These are phyloP conservation scores for Penicillium tannophilum DNA, from an alignment of 495 filamentous ascomycete genomes.

Conservation along the genomic window DNA sequence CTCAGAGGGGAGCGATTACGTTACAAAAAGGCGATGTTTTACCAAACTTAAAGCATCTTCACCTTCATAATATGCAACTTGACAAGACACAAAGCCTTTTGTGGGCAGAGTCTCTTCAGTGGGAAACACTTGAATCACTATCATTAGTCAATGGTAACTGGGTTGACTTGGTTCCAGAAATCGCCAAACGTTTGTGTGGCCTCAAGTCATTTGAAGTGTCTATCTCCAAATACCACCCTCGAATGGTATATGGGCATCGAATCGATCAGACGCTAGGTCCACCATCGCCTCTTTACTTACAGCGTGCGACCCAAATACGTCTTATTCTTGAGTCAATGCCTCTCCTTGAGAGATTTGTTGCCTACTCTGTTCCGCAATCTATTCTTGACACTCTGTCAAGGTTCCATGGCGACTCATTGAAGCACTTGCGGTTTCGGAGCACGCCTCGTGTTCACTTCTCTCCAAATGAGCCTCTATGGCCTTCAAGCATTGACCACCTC, in stretches of 20 bases:
- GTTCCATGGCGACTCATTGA: not conserved
- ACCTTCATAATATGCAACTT: too few species aligned
- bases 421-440: conserved; percentile 4
- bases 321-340: not conserved
- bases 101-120: too few species aligned
- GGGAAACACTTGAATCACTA: too few species aligned
- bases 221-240: not conserved
- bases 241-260: not conserved
- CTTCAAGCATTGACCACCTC: conserved; percentile 3
- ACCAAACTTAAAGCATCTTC: too few species aligned
- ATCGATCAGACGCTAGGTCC: not conserved
- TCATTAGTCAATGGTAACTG: too few species aligned
- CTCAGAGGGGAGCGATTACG: too few species aligned
- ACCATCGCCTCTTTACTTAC: not conserved
- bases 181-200: too few species aligned
- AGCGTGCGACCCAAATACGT: not conserved
- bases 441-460: not conserved
- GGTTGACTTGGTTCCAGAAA: too few species aligned
- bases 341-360: not conserved
- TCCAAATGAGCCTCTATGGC: not conserved
- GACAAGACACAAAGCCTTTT: too few species aligned
- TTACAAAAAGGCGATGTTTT: too few species aligned
- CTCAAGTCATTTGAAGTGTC: not conserved
- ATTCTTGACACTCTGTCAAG: conserved; percentile 4
- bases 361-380: not conserved